Base-by-base conservation (phyloP, 495 filamentous ascomycete species). In the Penicillium silybi region DNA sequence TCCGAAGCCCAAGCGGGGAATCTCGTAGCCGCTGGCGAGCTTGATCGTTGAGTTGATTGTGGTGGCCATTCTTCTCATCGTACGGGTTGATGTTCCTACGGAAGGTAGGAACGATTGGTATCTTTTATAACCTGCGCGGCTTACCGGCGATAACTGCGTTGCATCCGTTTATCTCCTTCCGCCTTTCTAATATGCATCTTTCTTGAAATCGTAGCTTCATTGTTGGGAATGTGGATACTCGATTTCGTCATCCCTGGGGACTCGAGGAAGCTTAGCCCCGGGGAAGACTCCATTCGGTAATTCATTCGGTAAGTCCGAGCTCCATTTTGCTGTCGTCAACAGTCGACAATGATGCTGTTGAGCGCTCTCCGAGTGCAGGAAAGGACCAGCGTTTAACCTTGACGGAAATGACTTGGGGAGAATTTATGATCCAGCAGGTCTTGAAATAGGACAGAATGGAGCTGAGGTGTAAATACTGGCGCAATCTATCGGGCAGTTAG, bases 11-110 rank as follows among this genome's bases (percentile, higher is more conserved):
- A 90, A 54, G 9, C 75, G 62, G 0, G 87, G 87, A 20, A 91
- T 88, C 43, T 87, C 80, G 62, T 83, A 81, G 46, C 87, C 87
- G 41, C 85, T 89, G 49, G 80, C 80, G 61, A 90, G 73, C 53
- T 79, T 82, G 54, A 84, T 69, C 18, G 72, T 83, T 43, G 59
- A 58, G 10, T 25, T 51, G 29, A 58, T 56, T 35, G 48, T 38
- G 48, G 44, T 27, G 2, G 55, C 51, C 59, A 62, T 62, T 53
- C 42, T 58, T 13, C 29, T 26, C 29, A 49, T 54, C n/a, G 35
- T 29, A 45, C 17, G 11, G 41, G 20, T 26, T n/a, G 44, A 16
- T 27, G 32, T 15, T 19, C 11, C 15, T 29, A 16, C 27, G 26
- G 26, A 18, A 19, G 6, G 41, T 19, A 6, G 29, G 16, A 19